These are phyloP conservation scores for Plasmodium vivax DNA, from an alignment of 169 alveolate species.

Conservation along the genomic window DNA sequence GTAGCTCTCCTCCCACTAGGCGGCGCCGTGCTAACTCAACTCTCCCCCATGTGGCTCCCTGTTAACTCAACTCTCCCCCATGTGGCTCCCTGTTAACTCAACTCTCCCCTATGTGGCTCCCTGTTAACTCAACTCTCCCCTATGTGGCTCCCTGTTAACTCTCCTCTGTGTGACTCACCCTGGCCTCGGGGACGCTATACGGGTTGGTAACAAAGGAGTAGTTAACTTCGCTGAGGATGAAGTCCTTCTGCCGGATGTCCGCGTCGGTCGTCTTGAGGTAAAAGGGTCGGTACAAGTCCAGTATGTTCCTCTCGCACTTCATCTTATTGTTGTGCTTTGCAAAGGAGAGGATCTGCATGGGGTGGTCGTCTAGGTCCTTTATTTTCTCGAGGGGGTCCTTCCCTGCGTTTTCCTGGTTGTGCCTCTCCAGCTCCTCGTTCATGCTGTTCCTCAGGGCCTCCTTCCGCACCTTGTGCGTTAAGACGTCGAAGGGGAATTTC, in stretches of 20 bases:
- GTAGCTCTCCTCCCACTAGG: not conserved
- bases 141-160: too few species aligned
- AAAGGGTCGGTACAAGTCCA: conserved; percentile 57
- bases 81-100: too few species aligned
- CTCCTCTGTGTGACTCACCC: not conserved
- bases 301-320: conserved; percentile 67
- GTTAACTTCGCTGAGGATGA: conserved; percentile 23
- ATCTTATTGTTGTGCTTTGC: conserved; percentile 19
- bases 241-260: not conserved
- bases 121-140: too few species aligned
- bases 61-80: too few species aligned
- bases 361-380: conserved; percentile 10
- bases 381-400: not conserved
- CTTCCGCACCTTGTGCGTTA: conserved; percentile 53
- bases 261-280: conserved; percentile 40
- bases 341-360: conserved; percentile 49
- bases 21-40: too few species aligned
- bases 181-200: conserved; percentile 28
- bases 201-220: conserved; percentile 48
- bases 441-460: conserved; percentile 44
- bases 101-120: too few species aligned
- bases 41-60: too few species aligned
- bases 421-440: conserved; percentile 45
- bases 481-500: conserved; percentile 64
- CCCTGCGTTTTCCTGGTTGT: not conserved